phyloP scores from a whole-genome alignment of 305 asterid species.

The Solanum hybrid region DNA sequence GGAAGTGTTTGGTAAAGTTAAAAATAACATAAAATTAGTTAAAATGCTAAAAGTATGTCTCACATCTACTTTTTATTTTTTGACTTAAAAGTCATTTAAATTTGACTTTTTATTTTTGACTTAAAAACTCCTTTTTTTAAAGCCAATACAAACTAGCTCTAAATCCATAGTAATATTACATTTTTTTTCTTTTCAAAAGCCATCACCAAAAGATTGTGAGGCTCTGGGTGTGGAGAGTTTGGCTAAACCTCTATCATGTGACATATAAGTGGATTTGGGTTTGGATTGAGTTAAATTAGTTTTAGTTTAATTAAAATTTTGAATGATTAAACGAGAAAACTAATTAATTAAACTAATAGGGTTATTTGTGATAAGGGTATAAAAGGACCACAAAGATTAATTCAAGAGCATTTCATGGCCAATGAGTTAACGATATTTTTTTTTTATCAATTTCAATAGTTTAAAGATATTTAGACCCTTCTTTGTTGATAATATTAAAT shows the following conservation, averaged over 20 bases:
- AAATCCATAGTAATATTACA: background rate
- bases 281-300: background rate
- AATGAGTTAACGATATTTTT: too few species aligned
- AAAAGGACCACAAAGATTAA: background rate
- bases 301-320: too few species aligned
- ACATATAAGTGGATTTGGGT: background rate
- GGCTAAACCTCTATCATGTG: background rate
- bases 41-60: too few species aligned
- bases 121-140: too few species aligned
- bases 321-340: background rate
- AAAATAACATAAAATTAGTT: too few species aligned
- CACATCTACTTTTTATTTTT: too few species aligned
- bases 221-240: background rate
- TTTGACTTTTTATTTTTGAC: too few species aligned
- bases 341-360: background rate
- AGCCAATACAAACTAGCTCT: too few species aligned
- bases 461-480: background rate
- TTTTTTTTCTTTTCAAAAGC: background rate
- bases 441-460: too few species aligned
- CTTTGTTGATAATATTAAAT: too few species aligned
- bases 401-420: background rate
- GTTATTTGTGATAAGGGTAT: background rate
- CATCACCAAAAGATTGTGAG: background rate
- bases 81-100: too few species aligned
- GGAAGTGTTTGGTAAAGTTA: too few species aligned